phyloP scores from a whole-genome alignment of 2,329 filamentous ascomycete genomes.

The Alternaria sp. region DNA sequence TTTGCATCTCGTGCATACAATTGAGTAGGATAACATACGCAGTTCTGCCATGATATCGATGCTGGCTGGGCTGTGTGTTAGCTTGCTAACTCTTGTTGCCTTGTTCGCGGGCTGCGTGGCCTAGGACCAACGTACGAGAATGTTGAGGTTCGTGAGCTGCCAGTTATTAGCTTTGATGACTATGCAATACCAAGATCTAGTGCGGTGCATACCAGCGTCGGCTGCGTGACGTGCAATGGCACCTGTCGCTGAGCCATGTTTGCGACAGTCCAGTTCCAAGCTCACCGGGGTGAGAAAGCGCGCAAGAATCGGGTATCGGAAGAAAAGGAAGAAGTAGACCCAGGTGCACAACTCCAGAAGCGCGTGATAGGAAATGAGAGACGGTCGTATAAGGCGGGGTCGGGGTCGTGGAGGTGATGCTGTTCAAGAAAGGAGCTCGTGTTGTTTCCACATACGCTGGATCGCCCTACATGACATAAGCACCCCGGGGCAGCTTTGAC shows the following conservation, averaged over 20 bases:
- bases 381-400: constrained; percentile 39
- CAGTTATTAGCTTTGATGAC: constrained; percentile 41
- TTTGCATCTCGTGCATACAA: constrained; percentile 9
- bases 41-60: constrained; percentile 87
- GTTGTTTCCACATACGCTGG: constrained; percentile 34
- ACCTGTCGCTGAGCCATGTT: constrained; percentile 79
- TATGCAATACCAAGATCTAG: constrained; percentile 3
- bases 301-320: constrained; percentile 45
- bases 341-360: constrained; percentile 50
- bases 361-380: constrained; percentile 50
- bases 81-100: constrained; percentile 30
- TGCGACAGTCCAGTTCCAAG: constrained; percentile 51
- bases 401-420: constrained; percentile 39
- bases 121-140: constrained; percentile 53
- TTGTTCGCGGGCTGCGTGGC: constrained; percentile 23
- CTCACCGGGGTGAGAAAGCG: constrained; percentile 47
- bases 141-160: constrained; percentile 58
- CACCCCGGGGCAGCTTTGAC: constrained; percentile 7
- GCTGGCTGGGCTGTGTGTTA: constrained; percentile 60
- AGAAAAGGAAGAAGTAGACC: constrained; percentile 47
- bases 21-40: constrained; percentile 64
- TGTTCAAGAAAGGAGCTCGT: constrained; percentile 36
- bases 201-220: constrained; percentile 70
- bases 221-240: constrained; percentile 81
- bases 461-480: constrained; percentile 19